Evolutionary conservation across 2,329 filamentous ascomycete genomes (phyloP).

Genomic region (Sclerotinia nivalis): DNA sequence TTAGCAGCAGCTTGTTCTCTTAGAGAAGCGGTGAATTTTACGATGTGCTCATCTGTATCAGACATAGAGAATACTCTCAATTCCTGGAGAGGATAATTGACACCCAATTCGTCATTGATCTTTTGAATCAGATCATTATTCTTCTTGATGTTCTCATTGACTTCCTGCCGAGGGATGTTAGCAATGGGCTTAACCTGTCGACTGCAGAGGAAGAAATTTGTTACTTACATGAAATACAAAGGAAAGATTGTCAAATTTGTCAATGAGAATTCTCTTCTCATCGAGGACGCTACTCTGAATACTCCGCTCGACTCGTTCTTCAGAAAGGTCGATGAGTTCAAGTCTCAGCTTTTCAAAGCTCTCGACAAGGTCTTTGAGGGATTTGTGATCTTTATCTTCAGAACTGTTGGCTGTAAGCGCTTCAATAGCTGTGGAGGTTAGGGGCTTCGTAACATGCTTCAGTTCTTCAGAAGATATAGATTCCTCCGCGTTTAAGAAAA

Average conservation of each 20-base stretch:
- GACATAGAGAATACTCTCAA: background rate
- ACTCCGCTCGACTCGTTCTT: background rate
- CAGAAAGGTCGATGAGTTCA: background rate
- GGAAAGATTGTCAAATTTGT: background rate
- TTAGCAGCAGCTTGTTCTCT: background rate
- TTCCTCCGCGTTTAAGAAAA: background rate
- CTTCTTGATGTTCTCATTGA: background rate
- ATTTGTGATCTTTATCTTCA: background rate
- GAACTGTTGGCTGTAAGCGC: background rate
- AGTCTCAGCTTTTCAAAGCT: background rate
- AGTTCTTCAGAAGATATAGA: background rate
- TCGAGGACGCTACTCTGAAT: background rate
- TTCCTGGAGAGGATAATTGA: background rate
- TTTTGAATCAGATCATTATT: background rate
- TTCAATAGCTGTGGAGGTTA: background rate
- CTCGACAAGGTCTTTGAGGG: background rate
- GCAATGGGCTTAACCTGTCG: no score
- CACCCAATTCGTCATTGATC: background rate
- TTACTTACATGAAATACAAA: background rate
- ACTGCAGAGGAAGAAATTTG: background rate
- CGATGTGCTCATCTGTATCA: background rate
- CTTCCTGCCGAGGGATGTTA: background rate
- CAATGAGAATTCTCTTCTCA: background rate
- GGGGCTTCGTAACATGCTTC: background rate
- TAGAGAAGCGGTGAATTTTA: fast-evolving